Evolutionary conservation across 768 basidiomycete genomes (phyloP), one percentile per base, ranked within the genome.

Genomic region (Aureoboletus auriporus): DNA sequence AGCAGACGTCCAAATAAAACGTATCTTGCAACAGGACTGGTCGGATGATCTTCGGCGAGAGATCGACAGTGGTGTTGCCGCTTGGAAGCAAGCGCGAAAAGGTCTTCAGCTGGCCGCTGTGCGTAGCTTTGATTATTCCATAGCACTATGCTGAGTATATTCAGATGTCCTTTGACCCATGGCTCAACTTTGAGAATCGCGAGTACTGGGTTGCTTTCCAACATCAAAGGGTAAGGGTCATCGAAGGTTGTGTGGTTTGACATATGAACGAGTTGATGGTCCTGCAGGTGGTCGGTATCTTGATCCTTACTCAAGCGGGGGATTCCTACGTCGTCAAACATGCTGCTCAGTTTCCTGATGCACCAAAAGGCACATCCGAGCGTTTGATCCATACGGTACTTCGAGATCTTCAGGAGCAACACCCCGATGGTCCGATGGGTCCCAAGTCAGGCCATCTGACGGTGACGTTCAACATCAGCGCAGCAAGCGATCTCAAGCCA

Each of bases 51-150:
- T 79, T 16, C 75, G 67, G 63, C 54, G 55, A 12, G 65, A 72
- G 26, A 71, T 82, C 13, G 78, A 85, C 45, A 61, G 73, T 40
- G 76, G 79, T 34, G 75, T 86, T 31, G 51, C 57, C 30, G 75
- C 76, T 16, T 88, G 83, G 85, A 77, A 76, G 59, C 66, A 66
- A 35, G 60, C 62, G 42, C 73, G 77, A 44, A 71, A 70, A 36
- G 83, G 84, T 3, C 69, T 79, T 30, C 84, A 86, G 66, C 73
- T 87, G 30, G 76, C 75, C 0, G 72, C 75, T 6, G 71, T 71
- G 46, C 29, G 71, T 58, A 34, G 31, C 12, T 40, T n/a, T 0
- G 13, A 13, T 33, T 41, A 6, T 12, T 23, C 20, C 4, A 4
- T 8, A 8, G 23, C 20, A 14, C 9, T 0, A 6, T 39, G 33